Evolutionary conservation across 129 eudicot species (phyloP).

Genomic region (Daucus carota): DNA sequence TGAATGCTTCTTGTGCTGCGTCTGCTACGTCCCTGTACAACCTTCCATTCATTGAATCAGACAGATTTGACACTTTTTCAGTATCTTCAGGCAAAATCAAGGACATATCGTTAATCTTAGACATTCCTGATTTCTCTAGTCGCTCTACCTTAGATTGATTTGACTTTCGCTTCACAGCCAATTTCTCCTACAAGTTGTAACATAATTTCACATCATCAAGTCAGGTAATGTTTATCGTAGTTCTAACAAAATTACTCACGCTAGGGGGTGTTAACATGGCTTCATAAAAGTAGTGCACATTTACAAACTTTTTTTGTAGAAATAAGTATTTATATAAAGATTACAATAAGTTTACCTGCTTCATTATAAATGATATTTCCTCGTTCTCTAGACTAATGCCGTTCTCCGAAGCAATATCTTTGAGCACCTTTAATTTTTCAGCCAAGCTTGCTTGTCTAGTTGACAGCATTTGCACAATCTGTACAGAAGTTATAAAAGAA

Average conservation of each 20-base stretch:
- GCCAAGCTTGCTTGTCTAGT: constrained; percentile 57
- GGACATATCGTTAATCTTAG: constrained; percentile 2
- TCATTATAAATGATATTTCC: constrained; percentile 17
- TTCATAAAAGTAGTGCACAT: no score
- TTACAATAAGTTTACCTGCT: constrained; percentile 27
- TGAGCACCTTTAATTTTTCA: constrained; percentile 43
- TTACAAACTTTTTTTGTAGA: no score
- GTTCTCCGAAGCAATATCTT: constrained; percentile 54
- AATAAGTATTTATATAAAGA: no score
- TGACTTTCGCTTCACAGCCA: background rate
- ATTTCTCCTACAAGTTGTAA: constrained; percentile 25
- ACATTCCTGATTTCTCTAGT: background rate
- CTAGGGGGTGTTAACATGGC: no score
- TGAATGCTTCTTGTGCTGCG: constrained; percentile 88
- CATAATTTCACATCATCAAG: background rate
- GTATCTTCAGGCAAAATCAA: constrained; percentile 18
- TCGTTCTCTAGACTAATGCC: constrained; percentile 46
- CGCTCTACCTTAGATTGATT: background rate
- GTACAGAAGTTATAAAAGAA: constrained; percentile 10
- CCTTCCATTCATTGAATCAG: constrained; percentile 36
- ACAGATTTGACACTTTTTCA: constrained; percentile 21
- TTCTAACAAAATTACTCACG: background rate
- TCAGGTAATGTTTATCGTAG: background rate
- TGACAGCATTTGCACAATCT: constrained; percentile 74
- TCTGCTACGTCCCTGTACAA: constrained; percentile 61